These are phyloP conservation scores for Globisporangium nunn DNA, from an alignment of 352 stramenopile species.

Conservation along the genomic window DNA sequence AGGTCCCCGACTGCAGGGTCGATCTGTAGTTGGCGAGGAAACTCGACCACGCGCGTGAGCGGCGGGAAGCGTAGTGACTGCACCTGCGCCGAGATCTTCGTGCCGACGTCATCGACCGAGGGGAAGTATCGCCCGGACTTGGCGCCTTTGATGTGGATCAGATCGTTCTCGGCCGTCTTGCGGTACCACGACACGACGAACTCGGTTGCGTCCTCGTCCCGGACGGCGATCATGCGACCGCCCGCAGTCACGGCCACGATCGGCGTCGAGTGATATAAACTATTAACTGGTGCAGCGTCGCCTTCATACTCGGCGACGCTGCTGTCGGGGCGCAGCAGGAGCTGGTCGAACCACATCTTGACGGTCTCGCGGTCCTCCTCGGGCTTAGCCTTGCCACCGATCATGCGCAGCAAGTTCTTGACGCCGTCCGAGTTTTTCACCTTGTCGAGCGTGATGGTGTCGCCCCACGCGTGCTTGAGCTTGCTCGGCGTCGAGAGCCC, in stretches of 20 bases:
- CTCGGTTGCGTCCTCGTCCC: slow-evolving; percentile 54
- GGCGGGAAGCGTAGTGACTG: slow-evolving; percentile 60
- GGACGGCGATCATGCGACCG: slow-evolving; percentile 38
- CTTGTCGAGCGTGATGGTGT: slow-evolving; percentile 48
- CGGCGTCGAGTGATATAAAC: slow-evolving; percentile 36
- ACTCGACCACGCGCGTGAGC: slow-evolving; percentile 48
- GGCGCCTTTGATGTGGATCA: slow-evolving; percentile 62
- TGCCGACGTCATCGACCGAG: slow-evolving; percentile 64
- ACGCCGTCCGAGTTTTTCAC: slow-evolving; percentile 59
- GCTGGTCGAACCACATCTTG: slow-evolving; percentile 47
- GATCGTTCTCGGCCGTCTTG: slow-evolving; percentile 40
- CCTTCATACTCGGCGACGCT: slow-evolving; percentile 10
- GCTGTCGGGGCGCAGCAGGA: slow-evolving; percentile 40
- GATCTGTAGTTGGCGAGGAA: slow-evolving; percentile 32
- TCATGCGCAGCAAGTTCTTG: slow-evolving; percentile 74
- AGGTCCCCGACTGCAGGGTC: slow-evolving; percentile 62
- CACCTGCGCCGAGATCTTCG: slow-evolving; percentile 48
- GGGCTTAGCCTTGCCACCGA: slow-evolving; percentile 41
- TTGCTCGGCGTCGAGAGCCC: slow-evolving; percentile 22
- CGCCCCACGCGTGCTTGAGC: slow-evolving; percentile 23
- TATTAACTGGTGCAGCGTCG: slow-evolving; percentile 7
- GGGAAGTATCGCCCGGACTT: slow-evolving; percentile 49
- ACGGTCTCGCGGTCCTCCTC: slow-evolving; percentile 62
- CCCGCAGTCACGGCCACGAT: slow-evolving; percentile 47
- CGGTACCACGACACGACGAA: slow-evolving; percentile 69